phyloP scores from a whole-genome alignment of 1,284 basidiomycete genomes.

The Taiwanofungus camphoratus region DNA sequence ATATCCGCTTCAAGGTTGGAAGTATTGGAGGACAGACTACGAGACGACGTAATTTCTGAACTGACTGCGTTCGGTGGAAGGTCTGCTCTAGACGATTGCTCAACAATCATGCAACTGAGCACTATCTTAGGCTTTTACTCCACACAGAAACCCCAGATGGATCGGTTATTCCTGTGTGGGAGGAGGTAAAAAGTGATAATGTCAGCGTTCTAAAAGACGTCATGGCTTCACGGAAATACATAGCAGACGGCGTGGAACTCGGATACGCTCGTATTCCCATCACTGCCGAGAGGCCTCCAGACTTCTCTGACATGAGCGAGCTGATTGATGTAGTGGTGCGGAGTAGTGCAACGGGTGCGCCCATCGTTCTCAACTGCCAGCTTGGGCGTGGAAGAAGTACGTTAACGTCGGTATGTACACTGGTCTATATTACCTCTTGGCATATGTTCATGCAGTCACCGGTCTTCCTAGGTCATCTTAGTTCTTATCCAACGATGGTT shows the following conservation, averaged over 20 bases:
- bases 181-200: constrained; percentile 75
- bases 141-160: constrained; percentile 91
- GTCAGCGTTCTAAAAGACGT: constrained; percentile 87
- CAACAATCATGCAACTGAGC: background rate
- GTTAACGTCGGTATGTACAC: constrained; percentile 63
- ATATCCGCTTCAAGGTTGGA: constrained; percentile 87
- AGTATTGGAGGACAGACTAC: constrained; percentile 86
- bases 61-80: constrained; percentile 80
- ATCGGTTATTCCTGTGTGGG: constrained; percentile 92
- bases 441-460: background rate
- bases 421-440: background rate
- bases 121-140: constrained; percentile 63
- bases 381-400: constrained; percentile 94
- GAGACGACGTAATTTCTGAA: constrained; percentile 86
- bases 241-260: constrained; percentile 52
- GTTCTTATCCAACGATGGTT: constrained; percentile 89
- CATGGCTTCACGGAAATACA: constrained; percentile 61
- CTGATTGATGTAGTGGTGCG: constrained; percentile 81
- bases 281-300: constrained; percentile 75
- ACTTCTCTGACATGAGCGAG: constrained; percentile 64
- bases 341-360: constrained; percentile 66
- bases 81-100: constrained; percentile 24
- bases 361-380: constrained; percentile 95
- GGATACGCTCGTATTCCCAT: constrained; percentile 87
- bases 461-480: constrained; percentile 62